Conservation (phyloP, 345 rosid genomes). For the Noccaea bulbosa region DNA sequence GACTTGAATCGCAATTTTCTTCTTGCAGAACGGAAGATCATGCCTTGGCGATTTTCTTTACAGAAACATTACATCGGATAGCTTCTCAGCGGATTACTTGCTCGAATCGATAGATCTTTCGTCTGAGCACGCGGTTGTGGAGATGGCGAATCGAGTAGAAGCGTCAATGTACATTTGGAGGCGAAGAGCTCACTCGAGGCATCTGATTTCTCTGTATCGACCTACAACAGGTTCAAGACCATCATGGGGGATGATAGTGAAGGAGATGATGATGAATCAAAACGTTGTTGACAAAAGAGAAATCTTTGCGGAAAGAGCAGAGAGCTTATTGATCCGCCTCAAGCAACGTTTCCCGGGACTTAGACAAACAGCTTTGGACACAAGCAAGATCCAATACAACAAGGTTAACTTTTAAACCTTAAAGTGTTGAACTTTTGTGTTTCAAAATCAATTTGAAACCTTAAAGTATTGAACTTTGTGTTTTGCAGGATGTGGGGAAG, state of each 20-base stretch:
- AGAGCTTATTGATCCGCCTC: constrained; percentile 75
- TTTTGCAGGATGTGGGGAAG: constrained; percentile 86
- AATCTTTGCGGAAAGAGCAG: constrained; percentile 79
- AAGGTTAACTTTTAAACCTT: constrained; percentile 53
- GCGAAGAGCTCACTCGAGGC: constrained; percentile 67
- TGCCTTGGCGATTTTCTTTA: constrained; percentile 83
- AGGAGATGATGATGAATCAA: constrained; percentile 78
- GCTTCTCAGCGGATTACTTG: constrained; percentile 76
- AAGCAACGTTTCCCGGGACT: constrained; percentile 91
- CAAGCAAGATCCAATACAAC: constrained; percentile 92
- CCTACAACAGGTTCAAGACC: constrained; percentile 66
- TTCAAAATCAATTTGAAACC: not conserved
- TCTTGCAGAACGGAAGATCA: constrained; percentile 79
- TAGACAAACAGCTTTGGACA: constrained; percentile 84
- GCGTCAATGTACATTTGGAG: constrained; percentile 84
- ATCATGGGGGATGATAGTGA: constrained; percentile 88
- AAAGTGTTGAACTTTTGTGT: not conserved
- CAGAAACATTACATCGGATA: constrained; percentile 81
- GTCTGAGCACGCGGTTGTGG: constrained; percentile 78
- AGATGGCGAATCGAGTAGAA: constrained; percentile 86
- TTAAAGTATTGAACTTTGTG: not conserved
- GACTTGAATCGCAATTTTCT: not conserved
- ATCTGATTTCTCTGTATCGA: constrained; percentile 52
- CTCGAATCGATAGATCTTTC: constrained; percentile 87
- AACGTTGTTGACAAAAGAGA: constrained; percentile 91